phyloP scores from a whole-genome alignment of 441 rosid genomes.

The Populus trichocarpa region DNA sequence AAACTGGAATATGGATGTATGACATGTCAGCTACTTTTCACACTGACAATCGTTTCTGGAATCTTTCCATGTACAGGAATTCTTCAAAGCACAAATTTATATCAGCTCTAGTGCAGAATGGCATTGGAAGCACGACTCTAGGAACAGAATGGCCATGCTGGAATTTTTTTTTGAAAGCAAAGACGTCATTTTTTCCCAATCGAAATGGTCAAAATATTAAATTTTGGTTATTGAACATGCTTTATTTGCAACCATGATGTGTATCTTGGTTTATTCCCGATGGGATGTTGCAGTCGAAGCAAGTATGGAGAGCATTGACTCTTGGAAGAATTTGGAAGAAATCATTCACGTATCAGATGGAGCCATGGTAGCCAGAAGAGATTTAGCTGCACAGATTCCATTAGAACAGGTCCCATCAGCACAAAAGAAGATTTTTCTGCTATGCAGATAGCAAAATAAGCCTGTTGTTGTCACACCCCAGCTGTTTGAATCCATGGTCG shows the following conservation, averaged over 20 bases:
- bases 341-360: constrained; percentile 88
- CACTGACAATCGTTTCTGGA: no score
- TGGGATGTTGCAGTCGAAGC: constrained; percentile 87
- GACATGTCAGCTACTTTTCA: no score
- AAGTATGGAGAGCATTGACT: constrained; percentile 88
- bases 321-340: constrained; percentile 80
- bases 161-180: no score
- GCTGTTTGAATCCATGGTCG: constrained; percentile 92
- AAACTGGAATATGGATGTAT: no score
- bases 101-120: no score
- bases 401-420: constrained; percentile 95
- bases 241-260: no score
- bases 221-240: constrained; percentile 8
- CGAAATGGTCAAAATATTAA: neutral
- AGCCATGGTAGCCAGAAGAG: constrained; percentile 99
- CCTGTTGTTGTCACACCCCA: constrained; percentile 95
- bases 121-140: no score
- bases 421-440: constrained; percentile 72
- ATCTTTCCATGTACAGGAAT: no score
- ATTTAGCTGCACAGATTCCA: constrained; percentile 96
- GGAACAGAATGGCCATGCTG: no score
- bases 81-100: no score
- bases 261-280: neutral
- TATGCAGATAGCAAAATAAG: constrained; percentile 79
- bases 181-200: no score